Base-by-base conservation (phyloP, 1,139 yeast species). In the Torulaspora pretoriensis region DNA sequence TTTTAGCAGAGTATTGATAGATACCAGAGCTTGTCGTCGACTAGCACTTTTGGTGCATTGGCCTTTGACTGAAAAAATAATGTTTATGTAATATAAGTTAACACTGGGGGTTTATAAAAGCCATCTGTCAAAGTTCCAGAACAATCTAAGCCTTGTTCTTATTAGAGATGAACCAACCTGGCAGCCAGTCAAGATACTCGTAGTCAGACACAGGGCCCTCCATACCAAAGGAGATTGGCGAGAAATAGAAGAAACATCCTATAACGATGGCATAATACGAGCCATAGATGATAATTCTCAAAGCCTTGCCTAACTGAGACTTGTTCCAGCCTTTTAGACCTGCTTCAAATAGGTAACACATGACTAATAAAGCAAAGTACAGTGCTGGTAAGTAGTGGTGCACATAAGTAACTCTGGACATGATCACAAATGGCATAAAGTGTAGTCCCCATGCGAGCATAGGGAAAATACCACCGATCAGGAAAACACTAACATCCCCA, bases 341-440 rank as follows among this genome's bases (percentile, higher is more conserved):
- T 47, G 73, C 74, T 62, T 90, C 96, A 49, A 89, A 71, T 56
- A 83, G 72, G 69, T 84, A 92, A 46, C 83, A 80, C 61, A 85
- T 75, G 25, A 88, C 81, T 54, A 92, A 69, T 75, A 92, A 81
- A 48, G 97, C 97, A 70, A 94, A 92, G 71, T 90, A 92, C 55
- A 90, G 77, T 0, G 98, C 97, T 25, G 99, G 99, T 59, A 89
- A 77, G 68, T 92, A 92, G 69, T 92, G 99, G 68, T 92, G 99
- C 36, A 92, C 92, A 64, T 94, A 92, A 3, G 96, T 89, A 54
- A 94, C 97, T 74, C 99, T 85, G 23, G 96, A 89, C 98, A 92
- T 92, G 54, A 90, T 74, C 41, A 85, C 78, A 66, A 92, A 92
- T 35, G 99, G 97, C 61, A 83, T 67, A 67, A 74, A 94, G 68